Percentiles rank a stretch among this genome's conserved stretches.
Evolutionary conservation across 495 filamentous ascomycete genomes (phyloP).

Genomic region (Penicillium herquei): DNA sequence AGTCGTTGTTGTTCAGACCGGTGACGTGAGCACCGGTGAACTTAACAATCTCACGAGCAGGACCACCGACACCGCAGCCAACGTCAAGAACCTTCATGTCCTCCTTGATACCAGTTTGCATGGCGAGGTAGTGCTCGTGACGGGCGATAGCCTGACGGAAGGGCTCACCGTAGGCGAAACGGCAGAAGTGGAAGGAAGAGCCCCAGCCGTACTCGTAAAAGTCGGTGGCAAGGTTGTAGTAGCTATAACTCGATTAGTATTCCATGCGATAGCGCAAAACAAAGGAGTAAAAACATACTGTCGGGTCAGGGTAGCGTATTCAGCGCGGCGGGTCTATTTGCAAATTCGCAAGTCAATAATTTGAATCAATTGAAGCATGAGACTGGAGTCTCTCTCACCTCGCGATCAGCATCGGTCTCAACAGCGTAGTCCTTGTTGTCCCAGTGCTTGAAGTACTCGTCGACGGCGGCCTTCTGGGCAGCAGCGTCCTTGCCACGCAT

Average conservation of each 20-base stretch:
- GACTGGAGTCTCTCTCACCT: constrained; percentile 47
- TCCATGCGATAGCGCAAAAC: neutral
- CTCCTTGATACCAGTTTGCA: constrained; percentile 80
- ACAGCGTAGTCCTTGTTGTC: constrained; percentile 79
- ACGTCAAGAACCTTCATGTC: constrained; percentile 93
- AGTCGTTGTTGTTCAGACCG: constrained; percentile 99
- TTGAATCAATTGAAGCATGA: neutral
- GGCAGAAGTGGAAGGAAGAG: constrained; percentile 95
- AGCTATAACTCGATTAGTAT: constrained; percentile 50
- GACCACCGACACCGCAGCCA: constrained; percentile 95
- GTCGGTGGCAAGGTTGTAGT: constrained; percentile 98
- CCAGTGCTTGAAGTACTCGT: constrained; percentile 99
- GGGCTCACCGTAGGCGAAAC: constrained; percentile 82
- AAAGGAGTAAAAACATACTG: constrained; percentile 62
- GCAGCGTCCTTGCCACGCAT: constrained; percentile 80
- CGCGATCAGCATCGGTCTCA: constrained; percentile 80
- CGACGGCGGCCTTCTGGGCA: constrained; percentile 84
- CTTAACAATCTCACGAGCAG: constrained; percentile 95
- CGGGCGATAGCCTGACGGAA: constrained; percentile 94
- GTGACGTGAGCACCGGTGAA: constrained; percentile 89
- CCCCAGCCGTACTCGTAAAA: constrained; percentile 98
- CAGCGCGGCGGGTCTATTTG: constrained; percentile 68
- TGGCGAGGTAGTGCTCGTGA: constrained; percentile 97
- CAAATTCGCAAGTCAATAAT: neutral
- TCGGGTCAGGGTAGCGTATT: constrained; percentile 93